Conservation (phyloP, 176 grass and related monocot species). For the Areca catechu region DNA sequence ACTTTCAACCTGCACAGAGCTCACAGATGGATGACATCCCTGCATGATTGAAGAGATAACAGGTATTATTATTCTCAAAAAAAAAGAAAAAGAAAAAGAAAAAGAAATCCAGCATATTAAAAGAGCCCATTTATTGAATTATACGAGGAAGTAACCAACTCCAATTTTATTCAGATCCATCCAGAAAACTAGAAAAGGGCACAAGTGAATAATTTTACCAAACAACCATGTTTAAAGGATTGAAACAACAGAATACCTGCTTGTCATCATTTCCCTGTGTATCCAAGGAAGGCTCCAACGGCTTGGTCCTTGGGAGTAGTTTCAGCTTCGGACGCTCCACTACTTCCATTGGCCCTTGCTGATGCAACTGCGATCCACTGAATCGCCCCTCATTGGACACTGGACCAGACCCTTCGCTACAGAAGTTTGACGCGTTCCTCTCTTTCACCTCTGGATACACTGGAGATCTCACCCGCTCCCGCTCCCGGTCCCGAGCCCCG, state of each 20-base stretch:
- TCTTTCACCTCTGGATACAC: slow-evolving; percentile 11
- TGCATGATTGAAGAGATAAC: slow-evolving; percentile 23
- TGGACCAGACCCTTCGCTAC: slow-evolving; percentile 27
- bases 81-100: not conserved
- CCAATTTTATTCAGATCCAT: no score
- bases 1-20: slow-evolving; percentile 25
- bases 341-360: slow-evolving; percentile 18
- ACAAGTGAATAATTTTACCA: not conserved
- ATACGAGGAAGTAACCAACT: not conserved
- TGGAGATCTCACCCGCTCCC: slow-evolving; percentile 4
- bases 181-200: no score
- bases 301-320: slow-evolving; percentile 69
- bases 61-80: slow-evolving; percentile 1
- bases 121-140: not conserved
- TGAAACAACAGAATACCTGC: slow-evolving; percentile 30
- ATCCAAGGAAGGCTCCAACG: slow-evolving; percentile 38
- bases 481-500: not conserved
- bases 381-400: slow-evolving; percentile 55
- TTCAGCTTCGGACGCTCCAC: slow-evolving; percentile 68
- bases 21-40: slow-evolving; percentile 26
- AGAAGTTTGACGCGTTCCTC: not conserved
- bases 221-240: not conserved
- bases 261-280: slow-evolving; percentile 44
- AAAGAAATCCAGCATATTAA: slow-evolving; percentile 3
- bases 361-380: slow-evolving; percentile 17